phyloP scores from a whole-genome alignment of 805 yeast species.

The Wickerhamiella allomyrinae region DNA sequence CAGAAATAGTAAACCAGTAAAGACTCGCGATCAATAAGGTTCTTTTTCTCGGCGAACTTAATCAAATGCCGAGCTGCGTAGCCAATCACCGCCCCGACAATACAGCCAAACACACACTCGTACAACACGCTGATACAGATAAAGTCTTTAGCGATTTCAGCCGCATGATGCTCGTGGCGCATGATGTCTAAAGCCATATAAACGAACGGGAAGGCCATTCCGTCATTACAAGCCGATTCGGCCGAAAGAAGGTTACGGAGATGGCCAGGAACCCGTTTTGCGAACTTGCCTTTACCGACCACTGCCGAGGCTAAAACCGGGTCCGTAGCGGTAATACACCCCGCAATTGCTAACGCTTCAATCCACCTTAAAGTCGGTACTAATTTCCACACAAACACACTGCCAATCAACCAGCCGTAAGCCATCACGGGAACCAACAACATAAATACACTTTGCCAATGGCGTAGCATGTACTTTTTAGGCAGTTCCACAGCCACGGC shows the following conservation, averaged over 20 bases:
- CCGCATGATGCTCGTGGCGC: constrained; percentile 47
- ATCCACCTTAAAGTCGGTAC: constrained; percentile 61
- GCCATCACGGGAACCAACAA: constrained; percentile 82
- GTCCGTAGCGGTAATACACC: constrained; percentile 89
- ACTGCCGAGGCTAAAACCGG: constrained; percentile 93
- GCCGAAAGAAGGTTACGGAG: constrained; percentile 70
- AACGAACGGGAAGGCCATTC: constrained; percentile 90
- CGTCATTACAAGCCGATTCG: constrained; percentile 85
- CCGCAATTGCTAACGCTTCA: constrained; percentile 60
- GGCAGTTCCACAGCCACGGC: constrained; percentile 94
- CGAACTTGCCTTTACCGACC: constrained; percentile 87
- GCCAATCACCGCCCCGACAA: constrained; percentile 64
- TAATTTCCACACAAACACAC: constrained; percentile 62
- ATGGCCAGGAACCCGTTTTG: constrained; percentile 86
- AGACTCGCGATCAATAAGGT: constrained; percentile 74
- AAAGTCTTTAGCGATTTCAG: constrained; percentile 69
- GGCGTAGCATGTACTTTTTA: constrained; percentile 70
- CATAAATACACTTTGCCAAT: constrained; percentile 63
- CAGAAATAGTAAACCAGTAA: constrained; percentile 74
- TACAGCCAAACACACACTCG: constrained; percentile 67
- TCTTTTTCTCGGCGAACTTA: constrained; percentile 52
- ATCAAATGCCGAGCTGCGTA: constrained; percentile 55
- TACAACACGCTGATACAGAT: constrained; percentile 59
- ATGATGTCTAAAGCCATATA: constrained; percentile 53
- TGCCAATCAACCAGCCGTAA: constrained; percentile 73